phyloP scores from a whole-genome alignment of 2,329 filamentous ascomycete genomes.

The Calonectria leucothoes region DNA sequence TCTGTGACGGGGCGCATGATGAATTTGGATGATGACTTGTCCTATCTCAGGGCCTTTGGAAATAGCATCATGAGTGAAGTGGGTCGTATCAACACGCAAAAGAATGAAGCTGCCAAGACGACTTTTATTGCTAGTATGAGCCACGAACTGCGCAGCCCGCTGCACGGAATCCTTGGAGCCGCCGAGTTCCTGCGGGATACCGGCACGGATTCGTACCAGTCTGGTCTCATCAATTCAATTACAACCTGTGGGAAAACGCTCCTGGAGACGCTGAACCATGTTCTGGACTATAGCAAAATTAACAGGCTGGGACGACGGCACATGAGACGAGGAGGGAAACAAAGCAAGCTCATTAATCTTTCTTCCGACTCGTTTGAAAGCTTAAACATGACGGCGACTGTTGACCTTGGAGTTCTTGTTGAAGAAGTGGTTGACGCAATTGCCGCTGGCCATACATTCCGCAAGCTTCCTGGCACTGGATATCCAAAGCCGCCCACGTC shows the following conservation, averaged over 20 bases:
- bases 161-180: slow-evolving; percentile 68
- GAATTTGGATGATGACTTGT: slow-evolving; percentile 49
- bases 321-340: slow-evolving; percentile 31
- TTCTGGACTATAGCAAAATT: slow-evolving; percentile 57
- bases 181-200: slow-evolving; percentile 63
- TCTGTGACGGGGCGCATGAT: slow-evolving; percentile 41
- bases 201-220: slow-evolving; percentile 50
- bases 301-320: slow-evolving; percentile 47
- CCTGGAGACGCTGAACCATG: slow-evolving; percentile 61
- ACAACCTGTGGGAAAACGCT: slow-evolving; percentile 60
- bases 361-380: slow-evolving; percentile 47
- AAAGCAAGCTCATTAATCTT: slow-evolving; percentile 36
- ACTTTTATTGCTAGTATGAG: slow-evolving; percentile 71
- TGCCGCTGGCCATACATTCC: slow-evolving; percentile 51
- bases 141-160: slow-evolving; percentile 66
- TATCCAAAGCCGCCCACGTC: slow-evolving; percentile 11
- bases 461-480: slow-evolving; percentile 30
- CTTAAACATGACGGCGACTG: slow-evolving; percentile 44
- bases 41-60: slow-evolving; percentile 47
- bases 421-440: slow-evolving; percentile 55
- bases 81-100: slow-evolving; percentile 63
- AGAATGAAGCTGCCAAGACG: slow-evolving; percentile 64
- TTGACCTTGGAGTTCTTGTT: slow-evolving; percentile 48
- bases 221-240: slow-evolving; percentile 56
- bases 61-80: slow-evolving; percentile 62